phyloP scores from a whole-genome alignment of 179 eudicot genomes.

The Silene vulgaris region DNA sequence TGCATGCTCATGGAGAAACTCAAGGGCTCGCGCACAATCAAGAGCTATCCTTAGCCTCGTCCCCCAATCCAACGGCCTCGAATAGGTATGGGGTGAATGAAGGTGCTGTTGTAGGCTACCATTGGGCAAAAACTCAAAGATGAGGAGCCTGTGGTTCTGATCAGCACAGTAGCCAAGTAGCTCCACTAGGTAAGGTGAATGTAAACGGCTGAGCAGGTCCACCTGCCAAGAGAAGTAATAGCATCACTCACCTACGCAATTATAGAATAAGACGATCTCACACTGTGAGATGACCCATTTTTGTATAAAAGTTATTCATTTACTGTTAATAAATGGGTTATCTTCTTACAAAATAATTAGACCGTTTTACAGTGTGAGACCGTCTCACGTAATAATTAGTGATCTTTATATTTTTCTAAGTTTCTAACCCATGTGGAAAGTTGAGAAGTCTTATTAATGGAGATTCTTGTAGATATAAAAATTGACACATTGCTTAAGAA shows the following conservation, averaged over 20 bases:
- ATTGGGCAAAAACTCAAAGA: constrained; percentile 78
- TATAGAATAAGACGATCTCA: no score
- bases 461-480: constrained; percentile 17
- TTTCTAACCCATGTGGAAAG: constrained; percentile 32
- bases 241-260: background rate
- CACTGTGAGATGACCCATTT: no score
- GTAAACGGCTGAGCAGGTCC: constrained; percentile 80
- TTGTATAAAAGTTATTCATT: no score
- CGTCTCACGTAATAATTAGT: no score
- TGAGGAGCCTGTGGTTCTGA: constrained; percentile 69
- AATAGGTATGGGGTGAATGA: constrained; percentile 33
- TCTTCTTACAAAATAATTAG: no score
- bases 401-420: background rate
- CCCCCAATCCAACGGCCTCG: constrained; percentile 64
- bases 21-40: constrained; percentile 85
- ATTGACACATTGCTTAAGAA: constrained; percentile 24
- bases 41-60: constrained; percentile 71
- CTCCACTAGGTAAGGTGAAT: constrained; percentile 66
- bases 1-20: constrained; percentile 80
- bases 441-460: constrained; percentile 28
- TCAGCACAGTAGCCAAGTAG: constrained; percentile 95
- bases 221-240: constrained; percentile 47
- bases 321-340: no score
- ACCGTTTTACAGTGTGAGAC: no score
- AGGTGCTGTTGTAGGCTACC: constrained; percentile 73